Evolutionary conservation across 495 filamentous ascomycete genomes (phyloP), one percentile per base, ranked within the genome.

Genomic region (Rusavskia elegans): DNA sequence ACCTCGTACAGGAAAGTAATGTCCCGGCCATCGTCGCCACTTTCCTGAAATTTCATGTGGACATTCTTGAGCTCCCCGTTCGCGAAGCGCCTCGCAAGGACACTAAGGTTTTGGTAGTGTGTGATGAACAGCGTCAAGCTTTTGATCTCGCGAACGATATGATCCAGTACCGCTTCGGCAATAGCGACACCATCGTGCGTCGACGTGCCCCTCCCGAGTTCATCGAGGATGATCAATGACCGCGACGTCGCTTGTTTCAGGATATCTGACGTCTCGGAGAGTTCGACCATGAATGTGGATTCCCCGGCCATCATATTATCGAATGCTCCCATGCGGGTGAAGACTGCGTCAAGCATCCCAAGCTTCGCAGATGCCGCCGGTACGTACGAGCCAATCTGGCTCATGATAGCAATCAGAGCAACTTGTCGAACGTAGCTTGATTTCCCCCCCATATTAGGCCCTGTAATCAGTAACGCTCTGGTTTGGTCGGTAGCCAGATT

Each of bases 361-460:
- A 99, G 76, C 5, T 64, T 65, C 9, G 92, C 81, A 2, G 79
- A 77, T 17, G 69, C 65, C 25, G 89, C 89, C 14, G 92, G 92
- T 2, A 99, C 89, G 64, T 92, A 99, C 8, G 84, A 90, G 39
- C 92, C 92, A 57, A 95, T 84, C 59, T 99, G 92, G 3, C 84
- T 89, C 74, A 99, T 89, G 53, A 99, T 88, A 17, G 83, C 78
- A 50, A 97, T 85, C 0, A 99, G 80, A 0, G 92, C 92, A 29
- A 92, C 81, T 58, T 89, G 85, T 48, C 92, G 85, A 2, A 97
- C 89, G 67, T 94, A 99, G 61, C 80, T 85, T 42, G 85, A 92
- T 63, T 99, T 99, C 25, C 92, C 92, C 59, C 93, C 93, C 90
- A 97, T 97, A 72, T 98, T 98, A 14, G 93, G 92, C 5, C 93